These are phyloP conservation scores for Suillus discolor DNA, from an alignment of 768 basidiomycete species.

Conservation along the genomic window DNA sequence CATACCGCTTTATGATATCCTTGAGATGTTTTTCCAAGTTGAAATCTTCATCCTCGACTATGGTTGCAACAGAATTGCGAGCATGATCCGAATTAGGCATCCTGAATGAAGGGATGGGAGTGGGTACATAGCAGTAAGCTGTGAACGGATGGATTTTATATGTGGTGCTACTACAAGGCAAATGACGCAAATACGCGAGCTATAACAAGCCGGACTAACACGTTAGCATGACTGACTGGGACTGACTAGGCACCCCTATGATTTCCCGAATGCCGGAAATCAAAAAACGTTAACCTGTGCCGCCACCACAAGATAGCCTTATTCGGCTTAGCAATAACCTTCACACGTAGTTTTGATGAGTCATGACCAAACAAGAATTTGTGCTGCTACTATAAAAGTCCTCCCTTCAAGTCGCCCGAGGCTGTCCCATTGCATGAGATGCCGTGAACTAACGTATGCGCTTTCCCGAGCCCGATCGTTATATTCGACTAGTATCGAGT, in stretches of 20 bases:
- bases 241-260: neutral
- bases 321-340: neutral
- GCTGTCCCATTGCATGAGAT: neutral
- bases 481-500: neutral
- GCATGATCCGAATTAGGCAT: neutral
- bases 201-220: neutral
- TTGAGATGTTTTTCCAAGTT: conserved; percentile 21
- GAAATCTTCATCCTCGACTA: conserved; percentile 1
- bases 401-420: neutral
- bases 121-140: neutral
- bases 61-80: neutral
- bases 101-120: too few relatives aligned
- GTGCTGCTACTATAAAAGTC: neutral
- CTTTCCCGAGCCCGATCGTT: neutral
- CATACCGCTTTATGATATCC: conserved; percentile 17
- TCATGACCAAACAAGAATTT: too few relatives aligned
- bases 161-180: neutral
- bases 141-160: neutral
- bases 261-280: conserved; percentile 3
- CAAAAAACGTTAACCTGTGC: neutral
- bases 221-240: neutral
- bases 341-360: neutral
- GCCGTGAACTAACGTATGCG: neutral
- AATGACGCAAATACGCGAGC: too few relatives aligned
- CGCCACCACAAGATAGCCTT: neutral